phyloP scores from a whole-genome alignment of 2,329 filamentous ascomycete genomes.

The Kalmusia sp. region DNA sequence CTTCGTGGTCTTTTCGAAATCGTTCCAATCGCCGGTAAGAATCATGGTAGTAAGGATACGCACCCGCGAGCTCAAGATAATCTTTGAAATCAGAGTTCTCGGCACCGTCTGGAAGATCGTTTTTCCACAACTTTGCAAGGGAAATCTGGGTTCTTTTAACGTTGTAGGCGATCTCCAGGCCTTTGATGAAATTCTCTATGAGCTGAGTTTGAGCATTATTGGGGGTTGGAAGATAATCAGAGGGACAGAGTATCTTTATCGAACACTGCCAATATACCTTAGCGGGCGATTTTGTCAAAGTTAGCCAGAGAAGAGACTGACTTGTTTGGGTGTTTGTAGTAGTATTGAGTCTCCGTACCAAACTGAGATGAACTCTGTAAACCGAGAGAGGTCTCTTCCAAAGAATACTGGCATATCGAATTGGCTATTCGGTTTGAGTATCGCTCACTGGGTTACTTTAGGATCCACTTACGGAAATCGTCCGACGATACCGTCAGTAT shows the following conservation, averaged over 20 bases:
- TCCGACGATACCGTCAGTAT: background rate
- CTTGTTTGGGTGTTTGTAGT: background rate
- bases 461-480: background rate
- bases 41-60: slow-evolving; percentile 9
- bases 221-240: slow-evolving; percentile 7
- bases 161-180: background rate
- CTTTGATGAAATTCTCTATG: slow-evolving; percentile 1
- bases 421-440: background rate
- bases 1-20: background rate
- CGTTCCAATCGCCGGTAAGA: background rate
- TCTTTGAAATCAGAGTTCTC: background rate
- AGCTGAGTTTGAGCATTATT: background rate
- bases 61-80: no score
- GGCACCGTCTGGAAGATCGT: background rate
- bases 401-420: slow-evolving; percentile 12
- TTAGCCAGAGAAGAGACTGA: background rate
- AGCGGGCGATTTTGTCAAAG: no score
- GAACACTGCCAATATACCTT: no score
- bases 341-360: slow-evolving; percentile 7
- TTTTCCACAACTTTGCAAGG: slow-evolving; percentile 8
- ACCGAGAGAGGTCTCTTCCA: slow-evolving; percentile 1
- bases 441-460: background rate
- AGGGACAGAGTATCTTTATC: slow-evolving; percentile 5
- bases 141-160: slow-evolving; percentile 7
- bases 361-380: background rate